phyloP scores from a whole-genome alignment of 2,329 filamentous ascomycete genomes.

The Aspergillus tamarii region DNA sequence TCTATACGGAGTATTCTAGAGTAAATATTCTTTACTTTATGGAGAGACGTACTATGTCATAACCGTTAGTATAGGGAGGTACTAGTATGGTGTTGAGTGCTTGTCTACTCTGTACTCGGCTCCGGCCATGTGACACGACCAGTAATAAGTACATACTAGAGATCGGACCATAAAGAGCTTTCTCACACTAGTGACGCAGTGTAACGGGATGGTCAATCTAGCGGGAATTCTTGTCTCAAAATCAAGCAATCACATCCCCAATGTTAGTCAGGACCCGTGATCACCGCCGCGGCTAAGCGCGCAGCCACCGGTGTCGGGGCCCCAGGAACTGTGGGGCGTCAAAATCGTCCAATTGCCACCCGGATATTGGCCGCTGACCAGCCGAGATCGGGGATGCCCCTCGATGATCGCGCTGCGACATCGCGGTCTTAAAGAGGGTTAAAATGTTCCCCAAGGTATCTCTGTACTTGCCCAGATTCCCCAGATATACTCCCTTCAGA shows the following conservation, averaged over 20 bases:
- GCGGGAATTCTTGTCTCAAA: neutral
- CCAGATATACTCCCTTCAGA: slow-evolving; percentile 14
- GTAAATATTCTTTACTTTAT: too few species aligned
- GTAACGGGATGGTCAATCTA: neutral
- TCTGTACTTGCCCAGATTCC: slow-evolving; percentile 6
- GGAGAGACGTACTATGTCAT: too few species aligned
- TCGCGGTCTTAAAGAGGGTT: slow-evolving; percentile 30
- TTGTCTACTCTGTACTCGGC: neutral
- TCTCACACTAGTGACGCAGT: neutral
- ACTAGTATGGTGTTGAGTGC: too few species aligned
- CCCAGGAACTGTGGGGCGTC: slow-evolving; percentile 7
- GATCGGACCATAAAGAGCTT: neutral
- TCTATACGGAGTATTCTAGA: neutral
- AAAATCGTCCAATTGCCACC: slow-evolving; percentile 29
- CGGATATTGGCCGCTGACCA: slow-evolving; percentile 37
- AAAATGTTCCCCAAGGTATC: slow-evolving; percentile 28
- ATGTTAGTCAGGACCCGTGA: slow-evolving; percentile 18
- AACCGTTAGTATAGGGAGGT: too few species aligned
- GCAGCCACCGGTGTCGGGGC: slow-evolving; percentile 13
- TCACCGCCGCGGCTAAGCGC: slow-evolving; percentile 19
- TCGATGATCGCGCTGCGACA: slow-evolving; percentile 37
- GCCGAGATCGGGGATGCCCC: slow-evolving; percentile 41
- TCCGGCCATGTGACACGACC: neutral
- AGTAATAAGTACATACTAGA: too few species aligned
- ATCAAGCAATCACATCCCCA: slow-evolving; percentile 15